Conservation (phyloP, 345 rosid species). For the Brassica incana region DNA sequence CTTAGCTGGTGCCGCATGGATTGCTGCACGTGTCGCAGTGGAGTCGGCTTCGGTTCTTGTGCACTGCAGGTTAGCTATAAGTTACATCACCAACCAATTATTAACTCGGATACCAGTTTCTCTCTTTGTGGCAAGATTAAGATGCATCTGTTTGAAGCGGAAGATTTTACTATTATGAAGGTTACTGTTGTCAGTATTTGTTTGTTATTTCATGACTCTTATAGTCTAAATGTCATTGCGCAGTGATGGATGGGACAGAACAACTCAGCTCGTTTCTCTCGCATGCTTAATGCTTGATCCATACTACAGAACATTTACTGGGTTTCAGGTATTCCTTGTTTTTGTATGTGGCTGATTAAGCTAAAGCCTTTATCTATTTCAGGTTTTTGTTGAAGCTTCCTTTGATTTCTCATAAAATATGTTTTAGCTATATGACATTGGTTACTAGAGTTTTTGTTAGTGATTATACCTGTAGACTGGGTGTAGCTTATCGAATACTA, state of each 20-base stretch:
- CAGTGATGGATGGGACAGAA: constrained; percentile 99
- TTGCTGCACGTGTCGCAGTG: constrained; percentile 87
- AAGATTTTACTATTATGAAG: background rate
- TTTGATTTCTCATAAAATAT: constrained; percentile 14
- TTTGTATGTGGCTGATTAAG: background rate
- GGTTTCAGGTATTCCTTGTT: constrained; percentile 77
- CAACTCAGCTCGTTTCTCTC: constrained; percentile 90
- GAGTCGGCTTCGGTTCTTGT: constrained; percentile 97
- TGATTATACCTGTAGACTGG: constrained; percentile 6
- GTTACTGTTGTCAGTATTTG: background rate
- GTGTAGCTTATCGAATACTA: background rate
- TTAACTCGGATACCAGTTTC: constrained; percentile 5
- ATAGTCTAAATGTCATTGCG: constrained; percentile 28
- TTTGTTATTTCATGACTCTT: constrained; percentile 17
- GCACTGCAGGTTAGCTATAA: constrained; percentile 80
- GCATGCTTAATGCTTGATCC: constrained; percentile 95
- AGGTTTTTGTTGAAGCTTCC: constrained; percentile 4
- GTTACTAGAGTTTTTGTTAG: background rate
- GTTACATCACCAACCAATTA: constrained; percentile 7
- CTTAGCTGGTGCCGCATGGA: constrained; percentile 98
- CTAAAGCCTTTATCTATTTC: constrained; percentile 7
- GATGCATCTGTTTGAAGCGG: background rate
- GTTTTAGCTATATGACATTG: background rate
- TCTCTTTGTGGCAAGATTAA: constrained; percentile 1
- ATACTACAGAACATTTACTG: constrained; percentile 84